Conservation (phyloP, 2,329 filamentous ascomycete genomes). For the Penicillium sp. region DNA sequence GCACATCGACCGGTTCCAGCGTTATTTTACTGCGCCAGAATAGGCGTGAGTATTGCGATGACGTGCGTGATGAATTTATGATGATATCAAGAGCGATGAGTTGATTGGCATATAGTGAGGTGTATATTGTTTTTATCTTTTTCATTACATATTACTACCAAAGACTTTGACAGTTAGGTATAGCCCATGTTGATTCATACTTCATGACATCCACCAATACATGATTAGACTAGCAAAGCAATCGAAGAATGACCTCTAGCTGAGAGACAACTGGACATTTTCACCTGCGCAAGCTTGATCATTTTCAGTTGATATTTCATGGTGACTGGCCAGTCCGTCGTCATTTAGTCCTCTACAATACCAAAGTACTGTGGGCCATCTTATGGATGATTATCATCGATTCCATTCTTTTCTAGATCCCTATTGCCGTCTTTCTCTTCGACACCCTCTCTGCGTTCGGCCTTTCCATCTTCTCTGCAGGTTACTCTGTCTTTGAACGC, state of each 20-base stretch:
- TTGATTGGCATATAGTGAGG: background rate
- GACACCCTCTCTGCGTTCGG: conserved; percentile 25
- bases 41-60: conserved; percentile 10
- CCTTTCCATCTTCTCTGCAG: conserved; percentile 20
- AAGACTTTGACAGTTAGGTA: too few species aligned
- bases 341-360: conserved; percentile 41
- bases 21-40: conserved; percentile 38
- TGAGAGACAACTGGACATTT: too few species aligned
- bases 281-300: conserved; percentile 36
- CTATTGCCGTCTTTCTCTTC: conserved; percentile 37
- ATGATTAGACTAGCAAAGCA: too few species aligned
- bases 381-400: conserved; percentile 43
- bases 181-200: too few species aligned
- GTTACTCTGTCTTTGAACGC: conserved; percentile 45
- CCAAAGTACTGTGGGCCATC: conserved; percentile 32
- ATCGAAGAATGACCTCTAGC: too few species aligned
- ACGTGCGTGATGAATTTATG: background rate
- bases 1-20: conserved; percentile 38
- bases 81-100: background rate
- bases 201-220: too few species aligned
- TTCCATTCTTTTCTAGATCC: conserved; percentile 37
- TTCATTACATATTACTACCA: too few species aligned
- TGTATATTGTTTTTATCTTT: too few species aligned
- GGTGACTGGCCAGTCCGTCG: conserved; percentile 43
- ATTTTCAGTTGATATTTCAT: conserved; percentile 39